Evolutionary conservation across 176 grass and related monocot species (phyloP).

Genomic region (Zea luxurians): DNA sequence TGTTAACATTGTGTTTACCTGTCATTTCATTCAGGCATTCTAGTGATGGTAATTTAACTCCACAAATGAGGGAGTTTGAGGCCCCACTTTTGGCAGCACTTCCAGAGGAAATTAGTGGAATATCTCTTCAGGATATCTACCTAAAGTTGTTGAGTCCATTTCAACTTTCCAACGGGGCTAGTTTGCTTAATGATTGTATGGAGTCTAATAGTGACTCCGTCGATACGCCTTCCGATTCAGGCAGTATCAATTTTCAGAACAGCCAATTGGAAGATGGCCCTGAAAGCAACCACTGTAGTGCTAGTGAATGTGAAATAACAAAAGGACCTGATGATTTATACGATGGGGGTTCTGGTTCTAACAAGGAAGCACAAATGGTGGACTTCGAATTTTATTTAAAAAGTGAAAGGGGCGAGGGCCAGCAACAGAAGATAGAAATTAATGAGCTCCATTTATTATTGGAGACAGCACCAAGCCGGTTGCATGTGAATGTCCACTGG

Average conservation of each 20-base stretch:
- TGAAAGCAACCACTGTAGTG: conserved; percentile 33
- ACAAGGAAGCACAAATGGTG: conserved; percentile 11
- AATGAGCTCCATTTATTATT: conserved; percentile 40
- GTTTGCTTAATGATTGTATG: conserved; percentile 41
- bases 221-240: conserved; percentile 32
- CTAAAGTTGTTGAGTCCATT: conserved; percentile 74
- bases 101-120: conserved; percentile 63
- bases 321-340: conserved; percentile 23
- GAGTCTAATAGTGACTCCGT: conserved; percentile 25
- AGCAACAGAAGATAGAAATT: conserved; percentile 67
- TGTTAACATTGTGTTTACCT: conserved; percentile 31
- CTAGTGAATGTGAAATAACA: conserved; percentile 30
- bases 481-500: conserved; percentile 73
- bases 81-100: conserved; percentile 65
- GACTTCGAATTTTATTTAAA: conserved; percentile 71
- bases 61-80: conserved; percentile 52
- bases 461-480: conserved; percentile 43
- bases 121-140: conserved; percentile 53
- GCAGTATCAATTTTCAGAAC: conserved; percentile 20
- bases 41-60: conserved; percentile 38
- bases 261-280: conserved; percentile 32
- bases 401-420: conserved; percentile 52
- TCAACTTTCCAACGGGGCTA: conserved; percentile 39
- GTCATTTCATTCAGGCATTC: conserved; percentile 44
- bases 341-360: conserved; percentile 20